Conservation (phyloP, 495 filamentous ascomycete species). For the Friedmanniomyces endolithicus region DNA sequence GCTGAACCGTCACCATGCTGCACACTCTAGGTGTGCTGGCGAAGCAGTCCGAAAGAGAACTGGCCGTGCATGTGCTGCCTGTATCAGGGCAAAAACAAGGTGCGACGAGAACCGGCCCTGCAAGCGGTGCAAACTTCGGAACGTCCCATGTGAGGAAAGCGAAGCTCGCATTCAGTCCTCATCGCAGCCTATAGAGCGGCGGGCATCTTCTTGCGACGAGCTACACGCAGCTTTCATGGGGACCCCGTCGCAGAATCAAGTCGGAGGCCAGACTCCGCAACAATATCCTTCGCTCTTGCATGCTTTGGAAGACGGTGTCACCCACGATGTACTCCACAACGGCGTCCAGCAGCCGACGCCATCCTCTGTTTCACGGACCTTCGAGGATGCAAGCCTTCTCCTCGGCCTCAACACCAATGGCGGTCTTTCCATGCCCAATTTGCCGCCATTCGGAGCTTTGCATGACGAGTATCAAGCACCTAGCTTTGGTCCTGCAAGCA, state of each 20-base stretch:
- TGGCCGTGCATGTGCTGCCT: slow-evolving; percentile 22
- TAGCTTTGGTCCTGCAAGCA: neutral
- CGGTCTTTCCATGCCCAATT: neutral
- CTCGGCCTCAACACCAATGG: slow-evolving; percentile 2
- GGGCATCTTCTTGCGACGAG: neutral
- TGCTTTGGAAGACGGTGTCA: neutral
- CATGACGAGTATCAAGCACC: neutral
- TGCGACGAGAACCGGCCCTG: slow-evolving; percentile 25
- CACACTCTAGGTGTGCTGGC: slow-evolving; percentile 9
- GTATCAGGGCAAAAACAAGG: slow-evolving; percentile 19
- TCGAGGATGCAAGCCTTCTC: slow-evolving; percentile 7
- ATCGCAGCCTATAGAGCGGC: neutral
- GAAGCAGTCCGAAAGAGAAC: slow-evolving; percentile 2
- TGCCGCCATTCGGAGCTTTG: neutral
- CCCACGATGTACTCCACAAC: neutral
- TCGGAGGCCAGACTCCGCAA: no score
- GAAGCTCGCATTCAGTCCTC: slow-evolving; percentile 3
- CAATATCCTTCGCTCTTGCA: neutral
- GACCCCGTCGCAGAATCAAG: neutral
- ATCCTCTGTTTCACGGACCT: neutral
- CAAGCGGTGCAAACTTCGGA: slow-evolving; percentile 18
- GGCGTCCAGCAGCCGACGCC: neutral
- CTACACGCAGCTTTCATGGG: neutral
- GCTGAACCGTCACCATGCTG: slow-evolving; percentile 21
- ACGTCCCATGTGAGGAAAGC: slow-evolving; percentile 15